Conservation (phyloP, 2,329 filamentous ascomycete species). For the Chrysoporthe cubensis region DNA sequence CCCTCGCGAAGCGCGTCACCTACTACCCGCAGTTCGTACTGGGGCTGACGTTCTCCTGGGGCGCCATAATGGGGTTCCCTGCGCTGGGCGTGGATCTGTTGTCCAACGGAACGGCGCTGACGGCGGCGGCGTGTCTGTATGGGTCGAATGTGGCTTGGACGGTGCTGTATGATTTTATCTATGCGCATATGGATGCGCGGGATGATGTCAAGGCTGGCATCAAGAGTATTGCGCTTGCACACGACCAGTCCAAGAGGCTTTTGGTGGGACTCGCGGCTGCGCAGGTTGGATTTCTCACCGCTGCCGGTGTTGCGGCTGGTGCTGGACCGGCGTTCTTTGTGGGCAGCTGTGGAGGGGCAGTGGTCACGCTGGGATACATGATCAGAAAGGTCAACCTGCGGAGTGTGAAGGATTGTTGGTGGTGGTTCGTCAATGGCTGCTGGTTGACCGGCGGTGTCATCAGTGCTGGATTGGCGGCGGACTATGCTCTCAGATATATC, state of each 20-base stretch:
- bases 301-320: conserved; percentile 69
- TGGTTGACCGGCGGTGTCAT: conserved; percentile 70
- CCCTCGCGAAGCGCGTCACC: conserved; percentile 82
- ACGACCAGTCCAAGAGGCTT: conserved; percentile 79
- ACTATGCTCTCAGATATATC: conserved; percentile 61
- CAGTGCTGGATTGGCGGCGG: conserved; percentile 59
- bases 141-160: conserved; percentile 84
- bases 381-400: conserved; percentile 69
- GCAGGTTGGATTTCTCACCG: conserved; percentile 72
- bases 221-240: conserved; percentile 83
- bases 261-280: conserved; percentile 69
- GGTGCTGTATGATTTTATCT: conserved; percentile 89
- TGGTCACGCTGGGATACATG: conserved; percentile 65
- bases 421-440: conserved; percentile 76
- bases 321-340: conserved; percentile 71
- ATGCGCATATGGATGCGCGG: conserved; percentile 88
- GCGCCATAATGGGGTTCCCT: conserved; percentile 85
- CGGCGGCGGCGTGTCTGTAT: conserved; percentile 72
- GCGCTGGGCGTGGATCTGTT: conserved; percentile 80
- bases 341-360: conserved; percentile 68
- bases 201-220: conserved; percentile 86
- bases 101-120: conserved; percentile 62
- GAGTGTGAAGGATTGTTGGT: conserved; percentile 71
- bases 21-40: conserved; percentile 86
- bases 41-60: conserved; percentile 87